phyloP scores from a whole-genome alignment of 108 stramenopile genomes.

The Cyclotella sp. region DNA sequence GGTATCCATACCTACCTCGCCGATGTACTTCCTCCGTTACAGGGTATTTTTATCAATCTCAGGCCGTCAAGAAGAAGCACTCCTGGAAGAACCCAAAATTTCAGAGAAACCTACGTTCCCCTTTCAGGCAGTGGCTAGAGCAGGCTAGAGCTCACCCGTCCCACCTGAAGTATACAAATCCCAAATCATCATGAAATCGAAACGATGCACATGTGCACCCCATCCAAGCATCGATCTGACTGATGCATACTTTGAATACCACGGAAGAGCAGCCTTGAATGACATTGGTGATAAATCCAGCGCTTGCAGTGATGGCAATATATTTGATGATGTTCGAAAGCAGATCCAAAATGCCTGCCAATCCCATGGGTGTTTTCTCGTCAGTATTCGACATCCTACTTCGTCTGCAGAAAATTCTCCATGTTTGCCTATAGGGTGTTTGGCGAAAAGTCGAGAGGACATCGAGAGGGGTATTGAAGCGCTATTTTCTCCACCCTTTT shows the following conservation, averaged over 20 bases:
- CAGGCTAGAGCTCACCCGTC: too few relatives aligned
- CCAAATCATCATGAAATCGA: background rate
- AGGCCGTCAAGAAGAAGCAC: too few relatives aligned
- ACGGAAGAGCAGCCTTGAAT: background rate
- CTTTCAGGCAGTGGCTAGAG: too few relatives aligned
- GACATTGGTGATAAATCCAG: background rate
- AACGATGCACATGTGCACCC: constrained; percentile 24
- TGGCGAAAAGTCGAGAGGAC: constrained; percentile 10
- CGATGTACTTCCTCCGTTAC: too few relatives aligned
- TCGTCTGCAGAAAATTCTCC: background rate
- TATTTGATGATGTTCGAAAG: constrained; percentile 1
- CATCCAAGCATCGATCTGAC: constrained; percentile 30
- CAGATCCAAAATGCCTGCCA: constrained; percentile 37
- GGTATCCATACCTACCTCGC: too few relatives aligned
- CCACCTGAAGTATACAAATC: too few relatives aligned
- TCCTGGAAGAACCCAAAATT: too few relatives aligned
- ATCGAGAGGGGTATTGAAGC: constrained; percentile 29
- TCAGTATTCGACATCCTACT: constrained; percentile 10
- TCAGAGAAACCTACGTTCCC: too few relatives aligned
- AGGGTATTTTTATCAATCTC: too few relatives aligned
- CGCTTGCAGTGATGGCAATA: background rate
- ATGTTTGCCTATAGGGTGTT: constrained; percentile 4
- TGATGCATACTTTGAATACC: constrained; percentile 7
- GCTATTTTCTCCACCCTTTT: constrained; percentile 37
- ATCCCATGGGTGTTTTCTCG: constrained; percentile 57